Percentiles rank a stretch among this genome's conserved stretches.
These are phyloP conservation scores for Citrus cavaleriei DNA, from an alignment of 345 rosid genomes.

Conservation along the genomic window DNA sequence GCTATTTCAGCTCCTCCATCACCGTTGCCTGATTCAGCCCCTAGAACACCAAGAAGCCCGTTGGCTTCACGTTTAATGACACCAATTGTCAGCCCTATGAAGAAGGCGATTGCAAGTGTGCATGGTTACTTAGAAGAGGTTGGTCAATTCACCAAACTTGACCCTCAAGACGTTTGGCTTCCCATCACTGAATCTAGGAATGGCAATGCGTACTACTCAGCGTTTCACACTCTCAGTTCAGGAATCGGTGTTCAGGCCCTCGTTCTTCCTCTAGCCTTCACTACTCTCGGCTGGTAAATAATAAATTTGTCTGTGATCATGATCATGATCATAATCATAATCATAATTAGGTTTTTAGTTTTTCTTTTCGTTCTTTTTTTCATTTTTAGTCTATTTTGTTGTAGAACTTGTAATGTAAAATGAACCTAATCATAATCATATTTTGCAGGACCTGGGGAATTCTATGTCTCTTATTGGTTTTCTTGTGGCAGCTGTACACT, in stretches of 20 bases:
- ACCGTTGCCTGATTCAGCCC: slow-evolving; percentile 20
- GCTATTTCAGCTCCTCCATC: slow-evolving; percentile 37
- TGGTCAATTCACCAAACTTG: slow-evolving; percentile 46
- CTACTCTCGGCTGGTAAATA: slow-evolving; percentile 45
- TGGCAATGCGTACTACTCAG: slow-evolving; percentile 49
- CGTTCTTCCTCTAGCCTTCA: slow-evolving; percentile 55
- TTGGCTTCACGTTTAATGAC: slow-evolving; percentile 27
- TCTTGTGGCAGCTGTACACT: slow-evolving; percentile 61
- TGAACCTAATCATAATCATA: background rate
- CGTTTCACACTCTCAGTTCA: slow-evolving; percentile 52
- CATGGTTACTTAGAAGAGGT: slow-evolving; percentile 43
- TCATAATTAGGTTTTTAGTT: background rate
- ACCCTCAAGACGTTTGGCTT: slow-evolving; percentile 59
- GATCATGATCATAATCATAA: background rate
- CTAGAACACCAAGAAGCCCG: slow-evolving; percentile 38
- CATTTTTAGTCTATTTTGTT: no score
- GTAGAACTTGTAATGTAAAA: no score
- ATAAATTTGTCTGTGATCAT: background rate
- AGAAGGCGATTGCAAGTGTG: slow-evolving; percentile 41
- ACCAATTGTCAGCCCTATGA: slow-evolving; percentile 51
- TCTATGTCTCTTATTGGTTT: slow-evolving; percentile 33
- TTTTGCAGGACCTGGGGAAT: slow-evolving; percentile 55
- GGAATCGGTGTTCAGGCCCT: slow-evolving; percentile 62
- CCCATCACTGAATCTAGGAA: slow-evolving; percentile 64
- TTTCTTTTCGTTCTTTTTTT: background rate